Conservation (phyloP, 108 stramenopile species). For the Phaeodactylum tricornutum region DNA sequence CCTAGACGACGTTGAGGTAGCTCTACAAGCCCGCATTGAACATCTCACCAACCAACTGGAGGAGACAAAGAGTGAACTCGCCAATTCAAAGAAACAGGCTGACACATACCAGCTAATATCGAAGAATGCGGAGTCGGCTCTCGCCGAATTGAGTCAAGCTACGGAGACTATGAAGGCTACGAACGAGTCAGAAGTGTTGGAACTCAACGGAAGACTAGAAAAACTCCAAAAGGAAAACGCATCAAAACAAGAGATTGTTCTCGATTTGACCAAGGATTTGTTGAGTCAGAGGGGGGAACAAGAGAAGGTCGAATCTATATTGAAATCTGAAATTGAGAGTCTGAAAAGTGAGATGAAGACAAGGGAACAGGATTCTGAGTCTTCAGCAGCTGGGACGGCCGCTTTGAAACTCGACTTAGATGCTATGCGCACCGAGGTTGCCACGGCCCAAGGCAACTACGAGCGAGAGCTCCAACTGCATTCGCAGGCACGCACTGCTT, state of each 20-base stretch:
- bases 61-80: constrained; percentile 42
- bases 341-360: constrained; percentile 30
- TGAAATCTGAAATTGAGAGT: constrained; percentile 39
- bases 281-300: constrained; percentile 51
- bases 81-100: constrained; percentile 30
- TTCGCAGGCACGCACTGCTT: constrained; percentile 51
- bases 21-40: constrained; percentile 35
- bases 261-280: constrained; percentile 71
- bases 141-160: constrained; percentile 48
- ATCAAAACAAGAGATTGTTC: constrained; percentile 48
- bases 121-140: constrained; percentile 53
- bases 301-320: constrained; percentile 41
- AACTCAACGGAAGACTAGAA: constrained; percentile 28
- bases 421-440: constrained; percentile 31
- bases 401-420: constrained; percentile 44
- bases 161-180: constrained; percentile 50
- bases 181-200: constrained; percentile 24
- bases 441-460: constrained; percentile 51
- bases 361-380: constrained; percentile 41
- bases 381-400: constrained; percentile 24
- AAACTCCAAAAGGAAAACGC: constrained; percentile 25
- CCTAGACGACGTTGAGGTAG: constrained; percentile 32
- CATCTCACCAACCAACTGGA: constrained; percentile 48
- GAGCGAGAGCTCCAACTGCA: constrained; percentile 79
- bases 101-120: constrained; percentile 52